Conservation (phyloP, 2,329 filamentous ascomycete genomes). For the Ustilaginoidea virens region DNA sequence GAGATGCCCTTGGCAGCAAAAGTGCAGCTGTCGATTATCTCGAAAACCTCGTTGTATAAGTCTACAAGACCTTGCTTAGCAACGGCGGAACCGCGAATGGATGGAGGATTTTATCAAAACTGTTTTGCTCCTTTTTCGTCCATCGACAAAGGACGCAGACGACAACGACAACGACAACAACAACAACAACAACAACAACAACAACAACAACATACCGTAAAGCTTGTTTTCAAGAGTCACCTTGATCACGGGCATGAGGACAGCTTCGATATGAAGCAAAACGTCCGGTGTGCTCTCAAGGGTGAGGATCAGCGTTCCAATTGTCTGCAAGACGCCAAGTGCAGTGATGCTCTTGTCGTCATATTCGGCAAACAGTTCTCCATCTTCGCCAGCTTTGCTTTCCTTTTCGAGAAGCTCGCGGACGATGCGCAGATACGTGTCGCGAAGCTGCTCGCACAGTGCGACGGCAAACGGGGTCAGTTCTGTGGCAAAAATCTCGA, state of each 20-base stretch:
- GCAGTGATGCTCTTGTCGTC: conserved; percentile 99
- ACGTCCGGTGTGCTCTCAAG: conserved; percentile 96
- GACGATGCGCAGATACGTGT: conserved; percentile 91
- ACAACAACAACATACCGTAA: conserved; percentile 59
- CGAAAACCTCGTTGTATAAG: conserved; percentile 94
- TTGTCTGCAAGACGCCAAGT: conserved; percentile 89
- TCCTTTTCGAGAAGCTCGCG: conserved; percentile 83
- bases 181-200: too few species aligned
- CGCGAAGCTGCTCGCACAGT: conserved; percentile 84
- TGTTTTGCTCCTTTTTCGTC: too few species aligned
- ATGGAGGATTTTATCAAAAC: too few species aligned
- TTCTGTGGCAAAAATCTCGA: conserved; percentile 95
- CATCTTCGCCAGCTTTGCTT: conserved; percentile 57
- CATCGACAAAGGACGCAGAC: too few species aligned
- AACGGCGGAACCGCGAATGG: too few species aligned
- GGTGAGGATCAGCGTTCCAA: conserved; percentile 90
- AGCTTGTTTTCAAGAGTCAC: conserved; percentile 96
- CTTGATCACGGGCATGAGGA: conserved; percentile 92
- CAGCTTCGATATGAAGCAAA: conserved; percentile 81
- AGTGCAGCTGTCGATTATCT: conserved; percentile 98
- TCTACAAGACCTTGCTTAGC: too few species aligned
- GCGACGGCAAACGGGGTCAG: conserved; percentile 94
- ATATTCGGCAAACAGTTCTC: conserved; percentile 76
- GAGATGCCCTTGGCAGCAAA: conserved; percentile 95
- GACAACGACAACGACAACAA: too few species aligned